These are phyloP conservation scores for Sclerotiophoma versabilis DNA, from an alignment of 2,329 filamentous ascomycete species.

Conservation along the genomic window DNA sequence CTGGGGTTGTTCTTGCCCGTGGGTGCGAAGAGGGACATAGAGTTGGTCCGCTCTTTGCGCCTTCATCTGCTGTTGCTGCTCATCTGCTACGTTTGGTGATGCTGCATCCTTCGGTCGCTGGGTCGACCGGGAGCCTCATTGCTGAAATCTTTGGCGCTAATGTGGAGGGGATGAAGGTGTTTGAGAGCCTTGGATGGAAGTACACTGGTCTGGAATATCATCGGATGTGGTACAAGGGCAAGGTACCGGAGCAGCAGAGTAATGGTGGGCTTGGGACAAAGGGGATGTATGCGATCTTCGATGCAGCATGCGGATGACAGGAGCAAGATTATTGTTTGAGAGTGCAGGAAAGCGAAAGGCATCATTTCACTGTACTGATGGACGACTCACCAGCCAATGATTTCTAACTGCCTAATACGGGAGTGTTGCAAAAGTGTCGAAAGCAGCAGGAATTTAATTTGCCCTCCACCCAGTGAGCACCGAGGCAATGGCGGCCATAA, in stretches of 20 bases:
- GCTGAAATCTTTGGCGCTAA: conserved; percentile 43
- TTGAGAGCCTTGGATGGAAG: conserved; percentile 45
- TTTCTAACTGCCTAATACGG: background rate
- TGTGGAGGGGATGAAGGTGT: conserved; percentile 31
- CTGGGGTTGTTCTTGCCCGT: conserved; percentile 43
- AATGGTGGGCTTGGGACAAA: background rate
- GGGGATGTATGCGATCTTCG: background rate
- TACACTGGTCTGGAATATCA: conserved; percentile 40
- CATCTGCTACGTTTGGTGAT: conserved; percentile 37
- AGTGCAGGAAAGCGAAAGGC: too few relatives aligned
- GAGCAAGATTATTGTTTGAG: background rate
- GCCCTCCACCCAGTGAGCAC: background rate
- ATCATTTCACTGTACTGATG: too few relatives aligned
- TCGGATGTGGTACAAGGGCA: conserved; percentile 45
- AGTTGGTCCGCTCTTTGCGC: conserved; percentile 49
- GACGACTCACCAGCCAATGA: too few relatives aligned
- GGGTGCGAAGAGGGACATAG: conserved; percentile 42
- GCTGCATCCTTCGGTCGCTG: conserved; percentile 20
- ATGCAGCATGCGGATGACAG: background rate
- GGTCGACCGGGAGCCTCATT: conserved; percentile 30
- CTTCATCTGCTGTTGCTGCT: conserved; percentile 29
- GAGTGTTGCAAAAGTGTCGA: background rate
- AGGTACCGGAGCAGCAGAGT: background rate
- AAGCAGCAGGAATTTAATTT: conserved; percentile 8
- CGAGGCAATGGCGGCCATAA: background rate